Conservation (phyloP, 805 yeast species). For the Isabelozyma pseudorhagii region DNA sequence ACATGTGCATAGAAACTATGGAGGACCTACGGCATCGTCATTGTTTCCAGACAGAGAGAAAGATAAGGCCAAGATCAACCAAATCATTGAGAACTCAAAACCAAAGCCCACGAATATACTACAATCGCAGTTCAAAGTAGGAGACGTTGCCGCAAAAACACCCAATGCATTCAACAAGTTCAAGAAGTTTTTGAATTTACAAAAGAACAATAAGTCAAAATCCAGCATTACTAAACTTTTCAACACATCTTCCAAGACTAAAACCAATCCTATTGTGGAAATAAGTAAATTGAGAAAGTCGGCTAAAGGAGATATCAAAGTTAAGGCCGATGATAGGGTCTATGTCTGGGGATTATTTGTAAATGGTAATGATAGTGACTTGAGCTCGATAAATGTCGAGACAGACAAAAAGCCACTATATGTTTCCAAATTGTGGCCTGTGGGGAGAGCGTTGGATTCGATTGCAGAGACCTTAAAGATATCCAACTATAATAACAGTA, state of each 20-base stretch:
- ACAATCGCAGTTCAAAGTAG: constrained; percentile 22
- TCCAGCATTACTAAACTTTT: constrained; percentile 1
- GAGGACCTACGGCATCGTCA: constrained; percentile 40
- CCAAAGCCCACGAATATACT: constrained; percentile 23
- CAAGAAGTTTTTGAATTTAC: constrained; percentile 23
- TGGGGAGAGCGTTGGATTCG: constrained; percentile 56
- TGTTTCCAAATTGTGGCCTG: constrained; percentile 55
- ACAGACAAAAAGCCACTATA: constrained; percentile 35
- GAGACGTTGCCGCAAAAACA: constrained; percentile 18
- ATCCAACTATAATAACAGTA: constrained; percentile 47
- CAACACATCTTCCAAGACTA: not conserved
- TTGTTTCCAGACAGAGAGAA: constrained; percentile 52
- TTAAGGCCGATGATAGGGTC: constrained; percentile 42
- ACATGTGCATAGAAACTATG: constrained; percentile 3
- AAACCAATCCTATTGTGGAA: constrained; percentile 14
- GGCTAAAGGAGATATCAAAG: constrained; percentile 52
- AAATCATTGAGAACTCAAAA: constrained; percentile 9
- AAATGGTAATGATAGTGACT: constrained; percentile 21
- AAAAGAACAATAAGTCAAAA: constrained; percentile 9
- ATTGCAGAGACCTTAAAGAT: constrained; percentile 47
- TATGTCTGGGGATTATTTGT: constrained; percentile 48
- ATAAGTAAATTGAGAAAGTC: constrained; percentile 35
- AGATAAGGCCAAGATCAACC: constrained; percentile 35
- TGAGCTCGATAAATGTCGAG: constrained; percentile 20
- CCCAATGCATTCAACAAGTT: constrained; percentile 25